phyloP scores from a whole-genome alignment of 371 early-diverging fungal species.

The Amoeboaphelidium protococcarum region DNA sequence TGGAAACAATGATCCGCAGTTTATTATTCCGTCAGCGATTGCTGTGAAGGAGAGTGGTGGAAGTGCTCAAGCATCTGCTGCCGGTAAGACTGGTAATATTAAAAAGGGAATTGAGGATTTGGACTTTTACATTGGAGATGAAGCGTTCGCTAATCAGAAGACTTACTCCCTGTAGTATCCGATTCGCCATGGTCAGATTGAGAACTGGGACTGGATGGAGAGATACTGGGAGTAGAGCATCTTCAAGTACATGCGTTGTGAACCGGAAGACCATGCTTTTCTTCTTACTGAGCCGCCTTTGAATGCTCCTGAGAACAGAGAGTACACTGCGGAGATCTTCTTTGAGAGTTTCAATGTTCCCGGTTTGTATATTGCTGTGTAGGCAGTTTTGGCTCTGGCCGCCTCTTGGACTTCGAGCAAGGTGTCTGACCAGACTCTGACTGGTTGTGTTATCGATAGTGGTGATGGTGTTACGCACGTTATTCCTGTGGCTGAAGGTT shows the following conservation, averaged over 20 bases:
- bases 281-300: slow-evolving; percentile 74
- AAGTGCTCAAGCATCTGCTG: background rate
- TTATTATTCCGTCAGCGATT: slow-evolving; percentile 80
- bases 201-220: slow-evolving; percentile 85
- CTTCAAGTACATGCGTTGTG: slow-evolving; percentile 86
- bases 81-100: background rate
- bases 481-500: slow-evolving; percentile 93
- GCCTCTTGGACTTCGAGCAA: slow-evolving; percentile 34
- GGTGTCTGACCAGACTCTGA: slow-evolving; percentile 33
- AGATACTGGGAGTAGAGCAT: slow-evolving; percentile 84
- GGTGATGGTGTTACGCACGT: slow-evolving; percentile 97
- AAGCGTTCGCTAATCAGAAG: slow-evolving; percentile 63
- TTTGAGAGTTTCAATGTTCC: slow-evolving; percentile 71
- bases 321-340: slow-evolving; percentile 75
- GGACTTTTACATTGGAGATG: slow-evolving; percentile 89
- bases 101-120: slow-evolving; percentile 65
- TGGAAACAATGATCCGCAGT: slow-evolving; percentile 83
- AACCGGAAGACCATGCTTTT: slow-evolving; percentile 91
- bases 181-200: slow-evolving; percentile 66
- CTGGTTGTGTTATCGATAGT: slow-evolving; percentile 88
- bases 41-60: slow-evolving; percentile 33
- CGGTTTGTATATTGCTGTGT: slow-evolving; percentile 73
- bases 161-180: slow-evolving; percentile 53
- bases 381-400: slow-evolving; percentile 70
- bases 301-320: slow-evolving; percentile 74